These are phyloP conservation scores for Alloteropsis semialata DNA, from an alignment of 176 grass and related monocot genomes.

Conservation along the genomic window DNA sequence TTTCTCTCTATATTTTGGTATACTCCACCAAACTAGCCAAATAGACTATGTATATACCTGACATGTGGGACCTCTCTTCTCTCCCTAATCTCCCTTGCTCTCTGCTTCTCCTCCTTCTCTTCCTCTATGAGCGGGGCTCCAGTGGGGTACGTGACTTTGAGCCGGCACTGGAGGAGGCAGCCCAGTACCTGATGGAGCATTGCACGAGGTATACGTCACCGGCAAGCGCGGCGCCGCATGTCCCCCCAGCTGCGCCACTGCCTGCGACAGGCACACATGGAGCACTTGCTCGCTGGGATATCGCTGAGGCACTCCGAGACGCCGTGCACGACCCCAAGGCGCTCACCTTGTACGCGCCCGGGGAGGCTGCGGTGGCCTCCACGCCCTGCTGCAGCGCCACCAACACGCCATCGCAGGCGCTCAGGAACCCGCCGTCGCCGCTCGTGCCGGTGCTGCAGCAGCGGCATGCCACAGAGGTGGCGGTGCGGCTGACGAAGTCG, in stretches of 20 bases:
- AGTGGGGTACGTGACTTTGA: too few species aligned
- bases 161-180: too few species aligned
- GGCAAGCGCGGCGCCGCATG: slow-evolving; percentile 56
- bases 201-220: slow-evolving; percentile 73
- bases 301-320: slow-evolving; percentile 75
- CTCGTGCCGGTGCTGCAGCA: slow-evolving; percentile 57
- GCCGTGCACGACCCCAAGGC: too few species aligned
- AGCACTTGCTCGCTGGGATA: slow-evolving; percentile 42
- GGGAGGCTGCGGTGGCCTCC: not conserved
- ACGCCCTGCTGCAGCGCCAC: slow-evolving; percentile 43
- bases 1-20: too few species aligned
- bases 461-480: slow-evolving; percentile 50
- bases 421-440: slow-evolving; percentile 56
- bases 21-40: too few species aligned
- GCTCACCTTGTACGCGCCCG: slow-evolving; percentile 50
- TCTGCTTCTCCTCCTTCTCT: too few species aligned
- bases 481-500: slow-evolving; percentile 45
- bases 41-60: too few species aligned
- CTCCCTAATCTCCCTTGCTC: too few species aligned
- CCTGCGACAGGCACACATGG: slow-evolving; percentile 64
- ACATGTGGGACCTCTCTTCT: too few species aligned
- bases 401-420: slow-evolving; percentile 54
- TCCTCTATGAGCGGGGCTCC: too few species aligned
- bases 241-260: slow-evolving; percentile 54
- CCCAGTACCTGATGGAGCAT: slow-evolving; percentile 87